Evolutionary conservation across 2,329 filamentous ascomycete genomes (phyloP), one percentile per base, ranked within the genome.

Genomic region (Ophiostoma angusticollis): DNA sequence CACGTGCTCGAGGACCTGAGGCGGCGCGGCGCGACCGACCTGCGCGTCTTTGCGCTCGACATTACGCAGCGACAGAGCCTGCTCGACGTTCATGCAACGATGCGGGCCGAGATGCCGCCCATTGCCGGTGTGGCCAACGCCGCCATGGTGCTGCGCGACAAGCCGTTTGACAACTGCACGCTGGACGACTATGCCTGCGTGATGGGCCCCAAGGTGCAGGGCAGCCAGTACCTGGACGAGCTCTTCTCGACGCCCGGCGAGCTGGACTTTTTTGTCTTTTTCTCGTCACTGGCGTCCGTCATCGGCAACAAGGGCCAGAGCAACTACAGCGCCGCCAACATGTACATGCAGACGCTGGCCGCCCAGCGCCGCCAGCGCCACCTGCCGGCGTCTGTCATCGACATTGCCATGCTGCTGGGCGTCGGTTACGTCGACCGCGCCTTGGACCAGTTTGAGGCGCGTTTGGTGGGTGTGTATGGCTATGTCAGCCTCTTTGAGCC

Each of bases 41-140:
- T 62, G 4, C 32, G 28, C 17, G 30, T 43, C 13, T 39, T 38
- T 19, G 61, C 72, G 9, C 57, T 59, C 28, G 47, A 77, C 40
- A 65, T 74, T 2, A 59, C 63, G 2, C 52, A 67, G 34, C 54
- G 49, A 40, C 47, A 46, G 2, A 54, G 58, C 2, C 57, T 69
- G 9, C 50, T 55, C 3, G 51, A 64, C 2, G 43, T 67, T 30
- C 48, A 49, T 23, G 49, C 52, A 11, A 56, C 55, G 12, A 42
- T 60, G 5, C 11, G 21, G 22, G 28, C 25, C 6, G 45, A 53
- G 33, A 54, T 51, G 42, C 62, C 63, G 32, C 57, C 59, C 1
- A 53, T 69, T 18, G 57, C 57, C 29, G 67, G 66, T 36, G 41
- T 49, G 4, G 43, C 45, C 24, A 41, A 45, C n/a, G 45, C 40